phyloP scores from a whole-genome alignment of 257 asterid species.

The Solanum infundibuliforme region DNA sequence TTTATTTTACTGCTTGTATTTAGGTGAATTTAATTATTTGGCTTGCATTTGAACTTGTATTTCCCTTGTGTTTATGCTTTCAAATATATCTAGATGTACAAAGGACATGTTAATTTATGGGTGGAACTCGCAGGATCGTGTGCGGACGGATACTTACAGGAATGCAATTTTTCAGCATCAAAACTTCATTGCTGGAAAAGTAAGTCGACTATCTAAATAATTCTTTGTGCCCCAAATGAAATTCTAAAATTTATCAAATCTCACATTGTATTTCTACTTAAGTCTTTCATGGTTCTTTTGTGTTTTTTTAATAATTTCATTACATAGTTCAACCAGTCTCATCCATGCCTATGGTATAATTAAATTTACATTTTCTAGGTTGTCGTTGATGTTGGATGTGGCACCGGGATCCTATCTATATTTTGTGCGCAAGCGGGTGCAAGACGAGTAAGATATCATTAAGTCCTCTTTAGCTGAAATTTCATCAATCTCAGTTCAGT shows the following conservation, averaged over 20 bases:
- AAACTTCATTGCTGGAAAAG: conserved; percentile 80
- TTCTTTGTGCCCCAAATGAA: background rate
- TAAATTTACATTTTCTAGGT: conserved; percentile 40
- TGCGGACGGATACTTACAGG: conserved; percentile 73
- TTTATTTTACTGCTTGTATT: background rate
- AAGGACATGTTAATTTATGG: background rate
- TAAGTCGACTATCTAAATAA: conserved; percentile 14
- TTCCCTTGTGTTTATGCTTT: background rate
- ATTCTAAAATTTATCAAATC: background rate
- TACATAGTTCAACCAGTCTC: background rate
- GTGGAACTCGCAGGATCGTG: conserved; percentile 61
- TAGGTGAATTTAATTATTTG: background rate
- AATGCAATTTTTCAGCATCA: conserved; percentile 81
- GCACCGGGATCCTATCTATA: conserved; percentile 95
- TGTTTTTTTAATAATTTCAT: background rate
- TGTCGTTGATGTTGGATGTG: conserved; percentile 98
- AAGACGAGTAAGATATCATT: conserved; percentile 50
- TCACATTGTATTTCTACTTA: background rate
- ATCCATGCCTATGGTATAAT: background rate
- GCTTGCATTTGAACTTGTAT: background rate
- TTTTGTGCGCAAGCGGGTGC: conserved; percentile 99
- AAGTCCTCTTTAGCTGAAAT: background rate
- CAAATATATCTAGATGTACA: background rate
- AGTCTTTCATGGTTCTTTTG: background rate
- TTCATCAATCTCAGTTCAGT: background rate